phyloP scores from a whole-genome alignment of 129 eudicot species.

The carrot (Daucus carota) region DNA sequence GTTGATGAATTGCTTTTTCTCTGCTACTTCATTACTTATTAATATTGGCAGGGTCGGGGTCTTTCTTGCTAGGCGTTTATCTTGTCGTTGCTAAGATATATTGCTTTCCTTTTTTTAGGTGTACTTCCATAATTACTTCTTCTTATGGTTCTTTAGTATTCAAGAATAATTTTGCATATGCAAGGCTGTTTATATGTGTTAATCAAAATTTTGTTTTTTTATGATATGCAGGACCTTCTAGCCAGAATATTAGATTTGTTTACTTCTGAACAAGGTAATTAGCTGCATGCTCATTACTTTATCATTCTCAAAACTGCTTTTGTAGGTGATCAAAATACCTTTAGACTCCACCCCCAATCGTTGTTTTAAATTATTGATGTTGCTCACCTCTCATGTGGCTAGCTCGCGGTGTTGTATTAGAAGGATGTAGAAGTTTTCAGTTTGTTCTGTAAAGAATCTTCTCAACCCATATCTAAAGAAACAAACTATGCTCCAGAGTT shows the following conservation, averaged over 20 bases:
- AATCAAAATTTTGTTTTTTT: slow-evolving; percentile 2
- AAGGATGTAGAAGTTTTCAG: neutral
- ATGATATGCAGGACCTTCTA: slow-evolving; percentile 33
- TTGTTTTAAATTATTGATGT: neutral
- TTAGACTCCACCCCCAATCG: neutral
- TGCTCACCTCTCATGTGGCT: neutral
- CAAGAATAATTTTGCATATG: neutral
- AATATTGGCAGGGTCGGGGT: too few species aligned
- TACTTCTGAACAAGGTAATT: slow-evolving; percentile 33
- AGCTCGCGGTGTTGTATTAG: too few species aligned
- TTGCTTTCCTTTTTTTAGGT: neutral
- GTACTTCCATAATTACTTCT: neutral
- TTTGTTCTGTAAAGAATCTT: too few species aligned
- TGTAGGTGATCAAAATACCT: neutral
- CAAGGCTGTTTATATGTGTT: neutral
- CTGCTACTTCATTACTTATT: too few species aligned
- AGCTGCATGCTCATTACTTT: neutral
- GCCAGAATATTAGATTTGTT: slow-evolving; percentile 47
- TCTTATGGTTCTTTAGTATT: too few species aligned
- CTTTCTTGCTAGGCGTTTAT: too few species aligned
- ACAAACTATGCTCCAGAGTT: too few species aligned
- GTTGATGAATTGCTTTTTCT: too few species aligned
- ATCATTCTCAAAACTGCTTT: neutral
- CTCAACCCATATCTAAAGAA: neutral
- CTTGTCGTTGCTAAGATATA: neutral